Evolutionary conservation across 768 basidiomycete genomes (phyloP).

Genomic region (Cytidiella melzeri): DNA sequence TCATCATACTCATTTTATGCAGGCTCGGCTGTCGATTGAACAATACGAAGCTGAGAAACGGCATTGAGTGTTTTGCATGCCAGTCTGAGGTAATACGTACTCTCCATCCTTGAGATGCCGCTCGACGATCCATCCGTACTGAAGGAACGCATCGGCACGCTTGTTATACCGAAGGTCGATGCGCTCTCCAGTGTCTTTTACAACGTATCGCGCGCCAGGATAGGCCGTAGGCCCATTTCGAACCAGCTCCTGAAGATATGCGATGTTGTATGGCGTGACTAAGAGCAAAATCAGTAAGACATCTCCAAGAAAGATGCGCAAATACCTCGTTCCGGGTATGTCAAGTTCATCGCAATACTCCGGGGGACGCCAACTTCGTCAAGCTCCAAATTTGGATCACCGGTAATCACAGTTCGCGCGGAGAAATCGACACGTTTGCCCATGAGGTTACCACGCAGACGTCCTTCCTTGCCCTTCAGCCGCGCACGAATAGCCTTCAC

Average conservation of each 20-base stretch:
- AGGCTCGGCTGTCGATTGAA: constrained; percentile 98
- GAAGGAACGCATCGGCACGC: constrained; percentile 88
- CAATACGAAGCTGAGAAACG: constrained; percentile 61
- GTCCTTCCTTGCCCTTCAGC: constrained; percentile 97
- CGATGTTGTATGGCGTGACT: constrained; percentile 98
- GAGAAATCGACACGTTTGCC: constrained; percentile 99
- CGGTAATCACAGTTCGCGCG: constrained; percentile 97
- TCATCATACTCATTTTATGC: constrained; percentile 99
- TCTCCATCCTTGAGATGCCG: constrained; percentile 97
- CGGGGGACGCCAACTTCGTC: constrained; percentile 96
- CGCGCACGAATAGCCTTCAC: constrained; percentile 98
- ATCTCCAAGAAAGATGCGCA: not conserved
- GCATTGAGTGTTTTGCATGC: not conserved
- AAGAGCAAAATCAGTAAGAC: constrained; percentile 10
- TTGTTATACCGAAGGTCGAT: constrained; percentile 97
- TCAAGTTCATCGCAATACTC: constrained; percentile 96
- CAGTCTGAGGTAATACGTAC: constrained; percentile 45
- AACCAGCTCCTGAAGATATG: constrained; percentile 89
- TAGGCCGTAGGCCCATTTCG: constrained; percentile 92
- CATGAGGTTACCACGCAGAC: constrained; percentile 97
- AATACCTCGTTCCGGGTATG: constrained; percentile 90
- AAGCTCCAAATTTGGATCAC: constrained; percentile 93
- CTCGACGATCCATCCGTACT: constrained; percentile 99
- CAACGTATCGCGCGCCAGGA: constrained; percentile 94
- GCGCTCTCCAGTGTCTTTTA: constrained; percentile 94